Percentiles rank a stretch among this genome's conserved stretches.
Evolutionary conservation across 139 green algal species (phyloP).

Genomic region (Picochlorum sp.): DNA sequence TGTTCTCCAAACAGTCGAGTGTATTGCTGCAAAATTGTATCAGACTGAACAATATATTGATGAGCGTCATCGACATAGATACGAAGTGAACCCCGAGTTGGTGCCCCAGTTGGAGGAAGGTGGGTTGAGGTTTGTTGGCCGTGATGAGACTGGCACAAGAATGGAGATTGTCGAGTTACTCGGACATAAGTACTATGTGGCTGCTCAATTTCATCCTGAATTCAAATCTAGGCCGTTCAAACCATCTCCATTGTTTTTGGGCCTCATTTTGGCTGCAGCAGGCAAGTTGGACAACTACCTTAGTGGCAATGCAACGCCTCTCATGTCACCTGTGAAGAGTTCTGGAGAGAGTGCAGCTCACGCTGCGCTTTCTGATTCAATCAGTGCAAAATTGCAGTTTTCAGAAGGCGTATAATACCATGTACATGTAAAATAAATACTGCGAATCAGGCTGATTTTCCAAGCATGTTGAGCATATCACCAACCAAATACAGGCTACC

Average conservation of each 20-base stretch:
- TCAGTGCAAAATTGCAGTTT: slow-evolving; percentile 1
- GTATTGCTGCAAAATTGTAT: slow-evolving; percentile 90
- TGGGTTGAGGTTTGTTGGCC: slow-evolving; percentile 85
- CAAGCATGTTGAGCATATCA: slow-evolving; percentile 65
- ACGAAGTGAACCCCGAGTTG: slow-evolving; percentile 93
- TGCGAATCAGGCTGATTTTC: slow-evolving; percentile 3
- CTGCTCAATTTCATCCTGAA: slow-evolving; percentile 83
- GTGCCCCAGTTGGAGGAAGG: slow-evolving; percentile 74
- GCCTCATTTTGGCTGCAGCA: slow-evolving; percentile 68
- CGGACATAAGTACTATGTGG: slow-evolving; percentile 86
- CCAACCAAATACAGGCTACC: slow-evolving; percentile 93
- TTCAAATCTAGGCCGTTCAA: slow-evolving; percentile 78
- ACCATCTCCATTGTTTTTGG: slow-evolving; percentile 79
- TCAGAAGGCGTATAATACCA: too few relatives aligned
- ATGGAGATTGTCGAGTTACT: slow-evolving; percentile 97
- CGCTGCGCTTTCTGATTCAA: not conserved
- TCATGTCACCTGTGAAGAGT: slow-evolving; percentile 16
- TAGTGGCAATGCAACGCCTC: slow-evolving; percentile 18
- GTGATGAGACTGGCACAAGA: slow-evolving; percentile 80
- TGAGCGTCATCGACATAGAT: slow-evolving; percentile 93
- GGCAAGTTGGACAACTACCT: slow-evolving; percentile 32
- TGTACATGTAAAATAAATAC: not conserved
- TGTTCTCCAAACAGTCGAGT: slow-evolving; percentile 81
- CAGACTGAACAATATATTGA: slow-evolving; percentile 72
- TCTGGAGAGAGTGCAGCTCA: not conserved